Percentiles rank a stretch among this genome's conserved stretches.
Evolutionary conservation across 805 yeast genomes (phyloP).

Genomic region (Clavispora fructus): DNA sequence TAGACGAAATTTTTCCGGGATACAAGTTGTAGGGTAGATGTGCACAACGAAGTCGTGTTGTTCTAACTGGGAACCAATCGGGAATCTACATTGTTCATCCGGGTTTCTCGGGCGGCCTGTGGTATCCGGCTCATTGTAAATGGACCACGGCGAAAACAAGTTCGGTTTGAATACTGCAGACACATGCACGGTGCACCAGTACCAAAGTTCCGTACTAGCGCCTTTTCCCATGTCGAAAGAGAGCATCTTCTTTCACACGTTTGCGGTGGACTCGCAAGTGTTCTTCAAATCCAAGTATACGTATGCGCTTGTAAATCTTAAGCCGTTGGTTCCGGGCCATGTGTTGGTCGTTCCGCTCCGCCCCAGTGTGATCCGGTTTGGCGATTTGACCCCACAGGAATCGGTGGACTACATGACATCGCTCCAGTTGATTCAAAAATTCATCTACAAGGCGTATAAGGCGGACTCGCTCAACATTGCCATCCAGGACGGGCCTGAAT

Average conservation of each 20-base stretch:
- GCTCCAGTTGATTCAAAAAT: conserved; percentile 62
- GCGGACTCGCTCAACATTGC: conserved; percentile 87
- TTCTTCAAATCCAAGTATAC: conserved; percentile 56
- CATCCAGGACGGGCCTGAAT: conserved; percentile 93
- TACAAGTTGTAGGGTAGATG: too few relatives aligned
- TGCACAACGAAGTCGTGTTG: too few relatives aligned
- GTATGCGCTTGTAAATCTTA: conserved; percentile 83
- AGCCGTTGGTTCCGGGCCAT: conserved; percentile 93
- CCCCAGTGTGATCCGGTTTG: conserved; percentile 51
- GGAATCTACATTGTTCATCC: too few relatives aligned
- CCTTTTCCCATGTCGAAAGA: conserved; percentile 3
- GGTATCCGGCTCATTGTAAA: too few relatives aligned
- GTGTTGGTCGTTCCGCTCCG: conserved; percentile 80
- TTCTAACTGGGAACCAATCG: too few relatives aligned
- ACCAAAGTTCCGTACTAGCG: too few relatives aligned
- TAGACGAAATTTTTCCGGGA: neutral
- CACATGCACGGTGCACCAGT: too few relatives aligned
- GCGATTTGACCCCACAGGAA: conserved; percentile 70
- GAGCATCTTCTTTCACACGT: conserved; percentile 44
- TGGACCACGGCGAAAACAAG: too few relatives aligned
- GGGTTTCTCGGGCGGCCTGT: too few relatives aligned
- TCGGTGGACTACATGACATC: conserved; percentile 72
- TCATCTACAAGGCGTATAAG: conserved; percentile 59
- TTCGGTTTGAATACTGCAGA: too few relatives aligned
- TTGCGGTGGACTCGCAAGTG: conserved; percentile 54